Evolutionary conservation across 345 rosid species (phyloP).

Genomic region (Linum usitatissimum): DNA sequence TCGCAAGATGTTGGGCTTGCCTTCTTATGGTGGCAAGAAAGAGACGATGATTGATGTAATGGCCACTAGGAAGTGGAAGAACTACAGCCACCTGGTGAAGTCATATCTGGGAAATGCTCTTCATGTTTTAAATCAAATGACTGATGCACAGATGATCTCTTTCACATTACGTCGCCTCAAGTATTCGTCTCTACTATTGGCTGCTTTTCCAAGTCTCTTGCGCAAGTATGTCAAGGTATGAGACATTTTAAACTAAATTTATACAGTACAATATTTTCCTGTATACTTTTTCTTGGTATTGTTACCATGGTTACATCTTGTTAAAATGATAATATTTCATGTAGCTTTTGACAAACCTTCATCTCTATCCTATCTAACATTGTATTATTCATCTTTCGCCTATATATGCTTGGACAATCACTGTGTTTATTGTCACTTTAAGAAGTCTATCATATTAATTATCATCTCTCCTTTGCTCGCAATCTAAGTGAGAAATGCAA

Average conservation of each 20-base stretch:
- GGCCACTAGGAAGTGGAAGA: constrained; percentile 71
- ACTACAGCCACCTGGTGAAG: constrained; percentile 70
- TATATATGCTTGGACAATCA: no score
- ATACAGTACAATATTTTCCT: neutral
- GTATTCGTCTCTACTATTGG: constrained; percentile 56
- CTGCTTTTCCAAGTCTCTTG: constrained; percentile 75
- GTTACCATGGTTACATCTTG: neutral
- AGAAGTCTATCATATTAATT: no score
- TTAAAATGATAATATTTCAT: no score
- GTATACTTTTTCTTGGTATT: neutral
- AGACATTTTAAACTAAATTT: constrained; percentile 1
- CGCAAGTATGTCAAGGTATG: constrained; percentile 81
- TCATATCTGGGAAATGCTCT: constrained; percentile 89
- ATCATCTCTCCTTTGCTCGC: no score
- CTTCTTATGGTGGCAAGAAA: constrained; percentile 72
- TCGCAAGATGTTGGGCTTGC: constrained; percentile 60
- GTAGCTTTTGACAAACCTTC: no score
- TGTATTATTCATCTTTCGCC: no score
- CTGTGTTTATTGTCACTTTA: no score
- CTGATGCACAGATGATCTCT: constrained; percentile 75
- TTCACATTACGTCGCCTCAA: constrained; percentile 71
- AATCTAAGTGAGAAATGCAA: neutral
- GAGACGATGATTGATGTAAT: constrained; percentile 49
- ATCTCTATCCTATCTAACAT: no score
- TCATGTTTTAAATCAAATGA: constrained; percentile 92